Evolutionary conservation across 2,329 filamentous ascomycete genomes (phyloP), one percentile per base, ranked within the genome.

Genomic region (Fusarium pilosicola): DNA sequence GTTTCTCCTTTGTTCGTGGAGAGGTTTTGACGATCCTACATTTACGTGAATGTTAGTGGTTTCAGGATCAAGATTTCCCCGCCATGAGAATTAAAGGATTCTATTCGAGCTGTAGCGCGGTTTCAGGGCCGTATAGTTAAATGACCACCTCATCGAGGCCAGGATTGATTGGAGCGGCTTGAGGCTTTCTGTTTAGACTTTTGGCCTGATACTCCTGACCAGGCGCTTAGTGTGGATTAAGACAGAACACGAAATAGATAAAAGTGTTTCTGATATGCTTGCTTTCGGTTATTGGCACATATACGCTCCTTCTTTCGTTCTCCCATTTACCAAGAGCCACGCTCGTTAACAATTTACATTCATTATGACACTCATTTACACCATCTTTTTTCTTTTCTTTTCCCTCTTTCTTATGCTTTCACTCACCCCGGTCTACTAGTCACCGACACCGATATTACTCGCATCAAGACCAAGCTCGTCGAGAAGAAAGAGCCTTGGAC

Each of bases 331-430:
- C 6, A 13, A 22, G 34, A 22, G 32, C 34, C 24, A 55, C 34
- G 7, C 34, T 55, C 34, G 20, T 30, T 55, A 22, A 10, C 20
- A n/a, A 7, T n/a, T 41, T n/a, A 10, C 26, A 41, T 30, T 55
- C 34, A 41, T 55, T 18, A 55, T 55, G 51, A 55, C 51, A n/a
- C 51, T 55, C 51, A n/a, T 55, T 55, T 55, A 55, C 15, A 55
- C 51, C 14, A 41, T 55, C 7, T 28, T 55, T 0, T 55, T 41
- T 55, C 24, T 41, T 30, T 39, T 41, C 34, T 55, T 65, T 81
- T 86, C 12, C 81, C 81, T 0, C 11, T 44, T 18, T 41, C 38
- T 9, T 41, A 26, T 7, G 60, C 55, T 6, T 63, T 63, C 3
- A 63, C 32, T 7, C 60, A 63, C 6, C 60, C 60, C 1, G 60